Evolutionary conservation across 345 rosid genomes (phyloP).

Genomic region (Lagerstroemia speciosa): DNA sequence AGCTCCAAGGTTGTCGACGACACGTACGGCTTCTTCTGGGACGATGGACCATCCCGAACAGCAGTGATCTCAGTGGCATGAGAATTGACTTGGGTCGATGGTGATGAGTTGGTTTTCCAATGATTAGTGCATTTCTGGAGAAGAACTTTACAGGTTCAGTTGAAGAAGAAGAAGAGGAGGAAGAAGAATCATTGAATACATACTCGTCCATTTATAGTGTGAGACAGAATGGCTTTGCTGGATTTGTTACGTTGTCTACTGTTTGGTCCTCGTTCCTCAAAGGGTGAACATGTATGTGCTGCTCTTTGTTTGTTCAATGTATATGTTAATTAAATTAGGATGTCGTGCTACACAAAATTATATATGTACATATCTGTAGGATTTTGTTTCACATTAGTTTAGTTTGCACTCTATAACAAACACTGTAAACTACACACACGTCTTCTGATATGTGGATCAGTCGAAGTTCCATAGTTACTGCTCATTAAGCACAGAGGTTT

Average conservation of each 20-base stretch:
- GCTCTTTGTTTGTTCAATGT: not conserved
- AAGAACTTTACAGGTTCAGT: no score
- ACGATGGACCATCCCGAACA: conserved; percentile 23
- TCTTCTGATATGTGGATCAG: no score
- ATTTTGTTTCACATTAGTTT: not conserved
- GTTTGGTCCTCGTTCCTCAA: not conserved
- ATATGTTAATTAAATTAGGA: not conserved
- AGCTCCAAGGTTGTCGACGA: conserved; percentile 25
- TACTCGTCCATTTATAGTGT: not conserved
- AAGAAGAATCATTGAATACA: not conserved
- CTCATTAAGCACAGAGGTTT: no score
- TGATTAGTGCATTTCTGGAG: conserved; percentile 3
- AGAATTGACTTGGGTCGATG: conserved; percentile 26
- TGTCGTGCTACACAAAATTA: not conserved
- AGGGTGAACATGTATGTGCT: no score
- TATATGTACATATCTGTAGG: not conserved
- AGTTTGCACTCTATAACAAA: not conserved
- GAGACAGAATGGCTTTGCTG: not conserved
- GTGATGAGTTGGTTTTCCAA: conserved; percentile 28
- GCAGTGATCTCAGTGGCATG: conserved; percentile 21
- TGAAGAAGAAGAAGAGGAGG: not conserved
- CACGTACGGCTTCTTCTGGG: conserved; percentile 45
- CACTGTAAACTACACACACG: not conserved
- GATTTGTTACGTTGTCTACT: not conserved
- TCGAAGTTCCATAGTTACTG: no score